phyloP scores from a whole-genome alignment of 208 protist species.

The Leishmania gerbilli region DNA sequence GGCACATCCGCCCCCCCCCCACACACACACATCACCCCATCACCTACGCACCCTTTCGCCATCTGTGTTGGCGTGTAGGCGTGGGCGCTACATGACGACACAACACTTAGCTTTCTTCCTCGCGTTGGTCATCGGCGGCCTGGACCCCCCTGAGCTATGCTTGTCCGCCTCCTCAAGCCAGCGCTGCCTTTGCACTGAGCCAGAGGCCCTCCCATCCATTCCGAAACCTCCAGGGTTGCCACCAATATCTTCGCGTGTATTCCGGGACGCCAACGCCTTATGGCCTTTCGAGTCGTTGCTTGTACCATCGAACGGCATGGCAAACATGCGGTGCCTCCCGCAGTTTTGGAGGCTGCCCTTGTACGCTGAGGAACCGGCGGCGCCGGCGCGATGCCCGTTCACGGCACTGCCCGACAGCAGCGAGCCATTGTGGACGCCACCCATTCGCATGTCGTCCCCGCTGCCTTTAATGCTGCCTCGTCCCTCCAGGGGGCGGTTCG shows the following conservation, averaged over 20 bases:
- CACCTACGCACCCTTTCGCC: no score
- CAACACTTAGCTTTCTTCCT: conserved; percentile 32
- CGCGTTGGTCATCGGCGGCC: neutral
- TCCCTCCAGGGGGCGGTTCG: neutral
- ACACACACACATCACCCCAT: no score
- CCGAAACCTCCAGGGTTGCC: neutral
- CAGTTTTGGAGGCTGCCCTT: conserved; percentile 3
- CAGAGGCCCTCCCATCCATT: neutral
- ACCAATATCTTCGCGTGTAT: neutral
- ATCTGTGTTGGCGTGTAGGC: neutral
- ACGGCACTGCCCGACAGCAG: neutral
- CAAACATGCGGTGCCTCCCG: neutral
- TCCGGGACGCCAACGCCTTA: neutral
- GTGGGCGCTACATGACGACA: conserved; percentile 26
- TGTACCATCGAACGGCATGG: neutral
- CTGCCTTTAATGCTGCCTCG: no score
- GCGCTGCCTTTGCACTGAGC: neutral
- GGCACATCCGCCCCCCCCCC: neutral
- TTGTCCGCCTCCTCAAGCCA: neutral
- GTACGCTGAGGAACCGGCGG: neutral
- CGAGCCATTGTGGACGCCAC: neutral
- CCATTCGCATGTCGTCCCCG: neutral
- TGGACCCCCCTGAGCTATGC: neutral
- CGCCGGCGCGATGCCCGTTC: neutral
- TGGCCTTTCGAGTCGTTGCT: neutral